Base-by-base conservation (phyloP, 1,139 yeast species). In the Diutina siamensis region DNA sequence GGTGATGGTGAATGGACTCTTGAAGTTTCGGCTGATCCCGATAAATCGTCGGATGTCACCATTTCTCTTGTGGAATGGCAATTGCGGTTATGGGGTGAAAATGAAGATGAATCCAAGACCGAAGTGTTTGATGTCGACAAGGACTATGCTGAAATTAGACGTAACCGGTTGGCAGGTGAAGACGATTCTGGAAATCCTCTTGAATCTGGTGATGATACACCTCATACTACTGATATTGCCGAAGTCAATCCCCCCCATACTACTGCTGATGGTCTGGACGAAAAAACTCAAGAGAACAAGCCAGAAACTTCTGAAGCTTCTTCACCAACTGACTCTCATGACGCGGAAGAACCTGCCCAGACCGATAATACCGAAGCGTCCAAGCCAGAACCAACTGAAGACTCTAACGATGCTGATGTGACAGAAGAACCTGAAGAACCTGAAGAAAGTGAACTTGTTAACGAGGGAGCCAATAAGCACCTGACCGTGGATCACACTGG, bases 1-100 rank as follows among this genome's bases (percentile, higher is more conserved):
- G 94, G 94, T 2, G 62, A 63, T 31, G 99, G 99, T 10, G 78
- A 76, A 15, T 94, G 98, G 98, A 77, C 65, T 33, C 57, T 92
- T 22, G 76, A 73, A 53, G 89, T 89, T 1, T 64, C 65, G 48
- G 53, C 56, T 9, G 53, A 52, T 15, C 57, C 59, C 8, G 57
- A 56, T 2, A 47, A 49, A 17, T 61, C 59, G 51, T 60, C 61
- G 7, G 78, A 89, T 4, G 60, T 57, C 3, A 21, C 32, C 25
- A 8, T 41, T 20, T 25, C 19, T n/a, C 72, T 92, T 44, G 62
- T 71, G 40, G 71, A 75, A 54, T 92, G 96, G 94, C 82, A 81
- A 58, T 61, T 92, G 57, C 75, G 80, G 47, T 65, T 89, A 10
- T 94, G 86, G 70, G 98, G 98, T 19, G 94, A 82, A 58, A 67